phyloP scores from a whole-genome alignment of 2,329 filamentous ascomycete species.

The Aspergillus aculeatinus region DNA sequence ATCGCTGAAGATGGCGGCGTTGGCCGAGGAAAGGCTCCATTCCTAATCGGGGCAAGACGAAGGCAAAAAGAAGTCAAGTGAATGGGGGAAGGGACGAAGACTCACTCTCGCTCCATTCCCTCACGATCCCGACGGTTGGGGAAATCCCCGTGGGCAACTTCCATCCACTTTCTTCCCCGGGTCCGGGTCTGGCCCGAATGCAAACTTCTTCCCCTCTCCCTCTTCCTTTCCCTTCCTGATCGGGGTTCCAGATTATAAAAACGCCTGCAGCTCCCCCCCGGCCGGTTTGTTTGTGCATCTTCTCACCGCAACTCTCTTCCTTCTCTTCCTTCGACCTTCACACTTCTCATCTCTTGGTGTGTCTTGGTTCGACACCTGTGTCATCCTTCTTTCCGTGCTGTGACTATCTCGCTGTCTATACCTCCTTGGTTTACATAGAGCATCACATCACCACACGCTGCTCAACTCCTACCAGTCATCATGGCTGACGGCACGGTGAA shows the following conservation, averaged over 20 bases:
- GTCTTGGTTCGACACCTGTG: neutral
- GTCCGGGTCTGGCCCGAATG: conserved; percentile 16
- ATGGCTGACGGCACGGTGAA: conserved; percentile 46
- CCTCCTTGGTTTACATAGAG: neutral
- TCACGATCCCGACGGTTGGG: neutral
- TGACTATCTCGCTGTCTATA: neutral
- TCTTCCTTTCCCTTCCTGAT: neutral
- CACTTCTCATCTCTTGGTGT: neutral
- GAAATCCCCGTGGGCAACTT: conserved; percentile 19
- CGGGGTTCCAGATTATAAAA: neutral
- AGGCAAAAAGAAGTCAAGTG: neutral
- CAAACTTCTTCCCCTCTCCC: neutral
- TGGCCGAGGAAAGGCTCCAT: neutral
- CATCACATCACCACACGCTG: neutral
- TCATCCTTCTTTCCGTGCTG: neutral
- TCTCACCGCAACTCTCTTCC: neutral
- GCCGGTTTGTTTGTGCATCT: neutral
- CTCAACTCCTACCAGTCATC: conserved; percentile 5
- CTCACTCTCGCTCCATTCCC: no score
- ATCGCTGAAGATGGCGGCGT: neutral
- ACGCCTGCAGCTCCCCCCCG: neutral
- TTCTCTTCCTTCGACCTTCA: neutral
- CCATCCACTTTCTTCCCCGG: conserved; percentile 10
- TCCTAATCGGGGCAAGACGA: neutral
- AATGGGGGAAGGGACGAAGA: neutral